phyloP scores from a whole-genome alignment of 2,329 filamentous ascomycete species.

The Zasmidium citrigriseum region DNA sequence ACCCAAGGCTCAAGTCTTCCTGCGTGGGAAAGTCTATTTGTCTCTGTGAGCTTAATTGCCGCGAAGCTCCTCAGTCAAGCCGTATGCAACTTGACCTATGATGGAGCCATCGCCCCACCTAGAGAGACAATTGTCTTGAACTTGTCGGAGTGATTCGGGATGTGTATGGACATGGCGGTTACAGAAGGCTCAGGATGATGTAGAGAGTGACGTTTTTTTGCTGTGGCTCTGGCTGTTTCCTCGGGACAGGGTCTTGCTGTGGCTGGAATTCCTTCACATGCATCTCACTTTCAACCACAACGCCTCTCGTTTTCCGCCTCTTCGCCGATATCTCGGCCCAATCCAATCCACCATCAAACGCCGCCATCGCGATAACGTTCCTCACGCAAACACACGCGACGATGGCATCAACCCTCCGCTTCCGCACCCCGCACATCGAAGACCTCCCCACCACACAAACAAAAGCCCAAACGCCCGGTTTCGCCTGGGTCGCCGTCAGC shows the following conservation, averaged over 20 bases:
- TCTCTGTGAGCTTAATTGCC: too few species aligned
- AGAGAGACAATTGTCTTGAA: too few species aligned
- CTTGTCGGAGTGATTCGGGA: too few species aligned
- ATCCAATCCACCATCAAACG: neutral
- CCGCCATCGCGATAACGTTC: neutral
- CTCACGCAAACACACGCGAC: neutral
- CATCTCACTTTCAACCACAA: neutral
- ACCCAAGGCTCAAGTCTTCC: neutral
- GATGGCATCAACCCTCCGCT: constrained; percentile 29
- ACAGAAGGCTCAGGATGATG: too few species aligned
- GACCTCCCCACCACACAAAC: constrained; percentile 68
- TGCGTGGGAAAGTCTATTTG: neutral
- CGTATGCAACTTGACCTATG: too few species aligned
- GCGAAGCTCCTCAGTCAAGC: too few species aligned
- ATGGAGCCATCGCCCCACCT: too few species aligned
- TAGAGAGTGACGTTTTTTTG: too few species aligned
- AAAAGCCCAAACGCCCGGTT: constrained; percentile 78
- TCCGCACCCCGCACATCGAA: constrained; percentile 70
- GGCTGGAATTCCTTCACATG: neutral
- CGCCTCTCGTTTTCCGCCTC: neutral
- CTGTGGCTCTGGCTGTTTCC: too few species aligned
- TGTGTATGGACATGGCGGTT: too few species aligned
- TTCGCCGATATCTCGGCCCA: neutral
- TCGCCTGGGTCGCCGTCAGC: constrained; percentile 86
- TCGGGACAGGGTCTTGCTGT: neutral